Conservation (phyloP, 2,329 filamentous ascomycete species). For the Hypoxylon sp. region DNA sequence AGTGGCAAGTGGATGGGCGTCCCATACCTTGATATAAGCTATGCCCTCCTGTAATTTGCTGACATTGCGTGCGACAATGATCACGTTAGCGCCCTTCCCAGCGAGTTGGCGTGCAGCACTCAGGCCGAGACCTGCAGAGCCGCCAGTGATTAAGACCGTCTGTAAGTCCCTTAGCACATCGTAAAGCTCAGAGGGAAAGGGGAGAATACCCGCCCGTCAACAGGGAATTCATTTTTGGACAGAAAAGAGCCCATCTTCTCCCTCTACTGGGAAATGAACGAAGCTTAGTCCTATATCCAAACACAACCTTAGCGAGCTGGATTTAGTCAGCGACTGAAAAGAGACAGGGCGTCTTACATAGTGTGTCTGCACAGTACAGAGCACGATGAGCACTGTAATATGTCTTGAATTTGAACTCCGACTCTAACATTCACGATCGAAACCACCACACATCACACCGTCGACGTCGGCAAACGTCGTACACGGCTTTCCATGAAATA, state of each 20-base stretch:
- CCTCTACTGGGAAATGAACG: neutral
- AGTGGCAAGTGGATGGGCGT: neutral
- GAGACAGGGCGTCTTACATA: too few relatives aligned
- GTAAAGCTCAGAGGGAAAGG: neutral
- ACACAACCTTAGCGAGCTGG: neutral
- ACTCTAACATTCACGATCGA: too few relatives aligned
- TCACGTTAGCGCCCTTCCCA: conserved; percentile 75
- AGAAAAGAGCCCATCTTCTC: conserved; percentile 46
- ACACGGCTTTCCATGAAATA: neutral
- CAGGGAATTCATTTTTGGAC: conserved; percentile 69
- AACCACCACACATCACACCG: neutral
- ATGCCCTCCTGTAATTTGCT: conserved; percentile 72
- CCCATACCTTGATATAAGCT: conserved; percentile 65
- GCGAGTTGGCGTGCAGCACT: conserved; percentile 73
- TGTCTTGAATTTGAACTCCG: too few relatives aligned
- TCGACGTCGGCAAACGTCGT: neutral
- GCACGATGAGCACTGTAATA: too few relatives aligned
- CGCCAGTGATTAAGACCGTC: conserved; percentile 79
- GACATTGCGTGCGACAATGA: conserved; percentile 75
- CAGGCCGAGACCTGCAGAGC: conserved; percentile 78
- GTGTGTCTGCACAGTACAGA: too few relatives aligned
- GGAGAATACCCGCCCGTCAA: conserved; percentile 65
- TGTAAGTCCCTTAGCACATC: conserved; percentile 52
- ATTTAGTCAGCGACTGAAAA: neutral
- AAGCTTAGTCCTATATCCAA: neutral